Percentiles rank a stretch among this genome's conserved stretches.
Conservation (phyloP, 2,329 filamentous ascomycete species). For the Sporothrix brunneoviolacea region DNA sequence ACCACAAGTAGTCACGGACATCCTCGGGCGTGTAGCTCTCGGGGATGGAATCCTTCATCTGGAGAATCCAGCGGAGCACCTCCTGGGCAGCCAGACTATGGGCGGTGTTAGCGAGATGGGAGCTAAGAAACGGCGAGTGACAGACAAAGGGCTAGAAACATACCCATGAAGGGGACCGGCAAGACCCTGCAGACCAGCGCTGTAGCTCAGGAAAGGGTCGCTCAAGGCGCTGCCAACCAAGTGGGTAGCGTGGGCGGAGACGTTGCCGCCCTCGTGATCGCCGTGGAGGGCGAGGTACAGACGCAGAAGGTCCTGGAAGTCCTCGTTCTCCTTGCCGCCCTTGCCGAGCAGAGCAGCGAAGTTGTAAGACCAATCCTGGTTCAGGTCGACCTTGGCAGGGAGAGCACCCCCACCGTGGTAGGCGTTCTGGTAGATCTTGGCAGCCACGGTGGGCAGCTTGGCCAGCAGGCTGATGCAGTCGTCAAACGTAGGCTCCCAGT, state of each 20-base stretch:
- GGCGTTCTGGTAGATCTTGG: constrained; percentile 93
- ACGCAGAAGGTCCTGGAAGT: constrained; percentile 90
- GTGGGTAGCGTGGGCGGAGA: constrained; percentile 92
- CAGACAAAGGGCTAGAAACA: too few species aligned
- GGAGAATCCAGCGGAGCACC: constrained; percentile 90
- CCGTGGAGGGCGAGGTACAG: constrained; percentile 95
- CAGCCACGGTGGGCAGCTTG: constrained; percentile 93
- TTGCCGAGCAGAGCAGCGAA: constrained; percentile 95
- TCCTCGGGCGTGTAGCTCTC: constrained; percentile 70
- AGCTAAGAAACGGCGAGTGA: too few species aligned
- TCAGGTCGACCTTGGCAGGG: constrained; percentile 66
- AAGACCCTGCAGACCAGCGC: constrained; percentile 87
- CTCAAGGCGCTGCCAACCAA: constrained; percentile 90
- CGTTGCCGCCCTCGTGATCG: constrained; percentile 96
- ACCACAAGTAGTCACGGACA: constrained; percentile 86
- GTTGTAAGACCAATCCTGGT: constrained; percentile 98
- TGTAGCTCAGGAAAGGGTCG: constrained; percentile 94
- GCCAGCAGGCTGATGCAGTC: constrained; percentile 89
- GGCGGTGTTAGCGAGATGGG: too few species aligned
- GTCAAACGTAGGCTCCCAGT: constrained; percentile 98
- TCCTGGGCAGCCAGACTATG: constrained; percentile 92
- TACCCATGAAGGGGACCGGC: constrained; percentile 90
- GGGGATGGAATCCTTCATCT: constrained; percentile 89
- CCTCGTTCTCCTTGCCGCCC: constrained; percentile 77
- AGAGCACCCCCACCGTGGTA: constrained; percentile 69